Conservation (phyloP, 2,329 filamentous ascomycete genomes). For the Thielaviopsis populi region DNA sequence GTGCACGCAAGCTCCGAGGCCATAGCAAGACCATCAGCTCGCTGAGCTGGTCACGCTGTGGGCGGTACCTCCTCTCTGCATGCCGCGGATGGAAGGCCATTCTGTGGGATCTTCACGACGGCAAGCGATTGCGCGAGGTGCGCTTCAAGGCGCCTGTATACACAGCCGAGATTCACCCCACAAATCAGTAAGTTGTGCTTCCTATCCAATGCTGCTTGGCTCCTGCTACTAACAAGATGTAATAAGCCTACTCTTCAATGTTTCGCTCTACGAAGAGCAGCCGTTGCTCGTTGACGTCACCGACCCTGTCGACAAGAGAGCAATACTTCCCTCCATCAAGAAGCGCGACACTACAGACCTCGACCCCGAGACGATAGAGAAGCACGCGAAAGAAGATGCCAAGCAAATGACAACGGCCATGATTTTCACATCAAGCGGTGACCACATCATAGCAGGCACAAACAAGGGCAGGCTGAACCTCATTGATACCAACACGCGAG, state of each 20-base stretch:
- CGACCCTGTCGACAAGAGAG: conserved; percentile 53
- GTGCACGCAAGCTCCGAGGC: conserved; percentile 82
- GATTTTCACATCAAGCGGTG: conserved; percentile 70
- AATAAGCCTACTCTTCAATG: conserved; percentile 64
- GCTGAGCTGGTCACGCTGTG: conserved; percentile 85
- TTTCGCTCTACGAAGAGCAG: conserved; percentile 84
- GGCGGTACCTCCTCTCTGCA: conserved; percentile 78
- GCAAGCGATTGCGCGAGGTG: conserved; percentile 62
- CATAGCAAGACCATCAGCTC: conserved; percentile 91
- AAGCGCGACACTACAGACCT: conserved; percentile 55
- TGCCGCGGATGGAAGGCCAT: conserved; percentile 96
- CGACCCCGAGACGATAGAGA: conserved; percentile 59
- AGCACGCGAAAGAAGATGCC: conserved; percentile 78
- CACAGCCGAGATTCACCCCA: conserved; percentile 87
- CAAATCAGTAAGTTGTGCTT: conserved; percentile 51
- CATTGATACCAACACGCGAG: conserved; percentile 65
- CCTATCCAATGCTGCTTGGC: background rate
- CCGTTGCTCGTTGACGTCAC: conserved; percentile 75
- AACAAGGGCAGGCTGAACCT: conserved; percentile 95
- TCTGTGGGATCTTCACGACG: conserved; percentile 71
- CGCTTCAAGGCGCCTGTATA: conserved; percentile 89
- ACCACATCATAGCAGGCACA: conserved; percentile 82
- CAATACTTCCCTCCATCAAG: conserved; percentile 66
- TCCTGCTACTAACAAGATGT: conserved; percentile 18
- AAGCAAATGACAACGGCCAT: conserved; percentile 91